Conservation (phyloP, 2,329 filamentous ascomycete species). For the Aspergillus sp. region DNA sequence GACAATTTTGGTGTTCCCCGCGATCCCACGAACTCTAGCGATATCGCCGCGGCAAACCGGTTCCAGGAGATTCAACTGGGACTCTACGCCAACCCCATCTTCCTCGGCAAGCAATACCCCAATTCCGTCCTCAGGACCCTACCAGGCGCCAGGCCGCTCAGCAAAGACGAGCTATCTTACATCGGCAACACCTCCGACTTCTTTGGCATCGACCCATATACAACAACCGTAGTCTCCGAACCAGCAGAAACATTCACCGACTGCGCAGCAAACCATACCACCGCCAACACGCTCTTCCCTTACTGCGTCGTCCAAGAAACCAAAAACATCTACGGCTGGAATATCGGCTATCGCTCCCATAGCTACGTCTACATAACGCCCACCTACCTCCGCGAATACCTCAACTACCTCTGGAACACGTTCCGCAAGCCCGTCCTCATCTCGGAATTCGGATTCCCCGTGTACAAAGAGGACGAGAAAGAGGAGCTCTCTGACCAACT, state of each 20-base stretch:
- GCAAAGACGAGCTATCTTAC: slow-evolving; percentile 41
- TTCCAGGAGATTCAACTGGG: slow-evolving; percentile 32
- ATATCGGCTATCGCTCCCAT: slow-evolving; percentile 52
- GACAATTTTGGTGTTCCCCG: slow-evolving; percentile 48
- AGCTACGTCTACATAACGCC: slow-evolving; percentile 55
- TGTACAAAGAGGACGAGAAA: slow-evolving; percentile 43
- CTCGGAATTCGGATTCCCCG: slow-evolving; percentile 54
- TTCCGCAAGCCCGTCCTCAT: slow-evolving; percentile 44
- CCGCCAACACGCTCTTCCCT: slow-evolving; percentile 41
- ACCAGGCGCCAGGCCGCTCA: slow-evolving; percentile 41
- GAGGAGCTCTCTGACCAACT: slow-evolving; percentile 42
- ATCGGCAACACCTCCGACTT: slow-evolving; percentile 50
- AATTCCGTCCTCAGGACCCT: slow-evolving; percentile 39
- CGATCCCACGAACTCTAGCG: slow-evolving; percentile 22
- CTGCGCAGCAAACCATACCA: slow-evolving; percentile 41
- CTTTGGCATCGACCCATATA: slow-evolving; percentile 54
- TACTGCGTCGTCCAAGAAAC: slow-evolving; percentile 48
- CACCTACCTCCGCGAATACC: slow-evolving; percentile 37
- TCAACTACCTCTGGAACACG: slow-evolving; percentile 55
- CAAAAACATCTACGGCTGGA: slow-evolving; percentile 48
- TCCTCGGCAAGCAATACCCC: slow-evolving; percentile 41
- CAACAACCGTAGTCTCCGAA: slow-evolving; percentile 47
- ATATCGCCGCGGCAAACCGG: slow-evolving; percentile 23
- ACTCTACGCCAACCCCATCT: slow-evolving; percentile 40
- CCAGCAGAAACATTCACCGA: slow-evolving; percentile 41